Base-by-base conservation (phyloP, 257 asterid species). In the Plantago elongata region DNA sequence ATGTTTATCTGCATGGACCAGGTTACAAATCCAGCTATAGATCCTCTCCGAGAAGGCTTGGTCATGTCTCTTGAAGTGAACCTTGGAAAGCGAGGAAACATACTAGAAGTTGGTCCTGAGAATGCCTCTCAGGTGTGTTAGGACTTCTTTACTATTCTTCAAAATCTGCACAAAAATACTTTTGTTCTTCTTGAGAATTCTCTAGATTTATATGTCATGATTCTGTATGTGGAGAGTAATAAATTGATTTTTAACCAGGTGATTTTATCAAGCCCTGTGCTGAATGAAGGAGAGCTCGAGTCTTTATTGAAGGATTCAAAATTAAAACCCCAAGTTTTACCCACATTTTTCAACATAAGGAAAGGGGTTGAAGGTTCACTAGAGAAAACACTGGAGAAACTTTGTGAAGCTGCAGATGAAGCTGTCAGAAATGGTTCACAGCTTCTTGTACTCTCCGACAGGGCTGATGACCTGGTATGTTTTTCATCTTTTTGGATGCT, bases 1-100 rank as follows among this genome's bases (percentile, higher is more conserved):
- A 11, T 54, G 38, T 5, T 27, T 54, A 54, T 54, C 34, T 65
- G 37, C 51, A 46, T 54, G 52, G 72, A 68, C 68, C 80, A 93
- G 99, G 99, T 93, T 60, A 93, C 99, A 66, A 93, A 93, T 81
- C 99, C 99, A 18, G 99, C 99, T 59, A 93, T 93, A 71, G 99
- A 93, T 77, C 99, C 99, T 62, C 91, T 93, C 17, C 81, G 99
- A 80, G 99, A 93, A 85, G 99, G 99, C 56, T 71, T 93, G 61
- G 99, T 93, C 68, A 93, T 93, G 99, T 93, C 99, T 60, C 96
- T 93, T 65, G 99, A 93, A 77, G 90, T 93, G 73, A 89, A 89
- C 78, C 95, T 93, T 69, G 99, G 97, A 64, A 89, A 80, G 78
- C 89, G 99, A 71, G 81, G 95, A 57, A 93, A 93, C 73, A 89